phyloP scores from a whole-genome alignment of 2,329 filamentous ascomycete species.

The Capronia epimyces region DNA sequence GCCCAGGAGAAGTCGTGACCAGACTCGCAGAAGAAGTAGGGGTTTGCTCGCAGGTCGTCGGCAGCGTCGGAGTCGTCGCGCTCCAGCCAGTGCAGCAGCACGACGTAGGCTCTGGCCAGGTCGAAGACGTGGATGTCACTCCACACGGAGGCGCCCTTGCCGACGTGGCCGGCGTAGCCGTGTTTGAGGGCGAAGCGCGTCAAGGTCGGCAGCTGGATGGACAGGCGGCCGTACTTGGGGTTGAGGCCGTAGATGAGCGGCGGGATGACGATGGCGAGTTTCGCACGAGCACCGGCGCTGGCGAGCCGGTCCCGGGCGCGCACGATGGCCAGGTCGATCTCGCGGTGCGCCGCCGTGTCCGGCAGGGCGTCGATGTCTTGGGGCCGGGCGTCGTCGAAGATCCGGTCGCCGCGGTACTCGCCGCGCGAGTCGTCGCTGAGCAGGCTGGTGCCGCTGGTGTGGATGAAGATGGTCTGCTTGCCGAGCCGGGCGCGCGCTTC shows the following conservation, averaged over 20 bases:
- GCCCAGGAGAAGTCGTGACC: constrained; percentile 44
- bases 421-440: constrained; percentile 38
- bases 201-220: constrained; percentile 47
- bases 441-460: constrained; percentile 44
- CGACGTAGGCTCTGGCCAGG: constrained; percentile 43
- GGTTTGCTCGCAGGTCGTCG: constrained; percentile 37
- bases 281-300: constrained; percentile 36
- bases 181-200: constrained; percentile 47
- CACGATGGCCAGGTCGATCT: constrained; percentile 45
- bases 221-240: constrained; percentile 37
- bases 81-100: constrained; percentile 45
- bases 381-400: constrained; percentile 42
- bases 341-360: constrained; percentile 42
- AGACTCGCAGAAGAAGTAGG: constrained; percentile 49
- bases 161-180: constrained; percentile 44
- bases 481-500: constrained; percentile 36
- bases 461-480: constrained; percentile 45
- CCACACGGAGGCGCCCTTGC: constrained; percentile 41
- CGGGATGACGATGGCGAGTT: constrained; percentile 46
- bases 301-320: constrained; percentile 35
- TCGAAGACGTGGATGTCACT: constrained; percentile 46
- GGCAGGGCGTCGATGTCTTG: constrained; percentile 40
- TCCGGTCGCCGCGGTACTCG: constrained; percentile 34
- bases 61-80: constrained; percentile 28
- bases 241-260: constrained; percentile 46